Evolutionary conservation across 148 eudicot species (phyloP), one percentile per base, ranked within the genome.

Genomic region (Rhododendron vialii): DNA sequence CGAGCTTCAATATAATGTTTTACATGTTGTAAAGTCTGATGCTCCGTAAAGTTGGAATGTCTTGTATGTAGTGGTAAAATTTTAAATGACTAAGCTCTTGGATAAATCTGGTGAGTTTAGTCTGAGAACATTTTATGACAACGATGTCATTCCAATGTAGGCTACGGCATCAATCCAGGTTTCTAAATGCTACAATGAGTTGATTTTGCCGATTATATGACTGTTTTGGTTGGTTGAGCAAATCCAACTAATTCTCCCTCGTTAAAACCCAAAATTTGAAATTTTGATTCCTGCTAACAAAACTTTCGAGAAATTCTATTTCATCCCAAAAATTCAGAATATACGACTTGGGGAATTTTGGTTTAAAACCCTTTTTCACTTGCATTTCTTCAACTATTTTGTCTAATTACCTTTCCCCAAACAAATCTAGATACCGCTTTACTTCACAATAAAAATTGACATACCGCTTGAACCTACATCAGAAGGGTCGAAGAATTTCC

Each of bases 1-100:
- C 24, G 24, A 38, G 35, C 36, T 26, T 82, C 48, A 57, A 10
- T 30, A 57, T 8, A 61, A 65, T 86, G 43, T 75, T 5, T 36
- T 61, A 10, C 84, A 18, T 47, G 65, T 73, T 38, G 33, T 71
- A 30, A 47, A 84, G 48, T 43, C 77, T 76, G 88, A 69, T 77
- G 35, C 35, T 61, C 41, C 77, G 43, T 83, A 48, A 69, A 61
- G 24, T 59, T 45, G 24, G 36, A 30, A 35, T 20, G 12, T 57
- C 71, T 83, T 76, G 53, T 55, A 41, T 30, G 36, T 57, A 55
- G 51, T 0, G 26, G 47, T 47, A 51, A 8, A 41, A 6, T 41
- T 65, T 18, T 77, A 81, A 22, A 41, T 41, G 33, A n/a, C 67
- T 38, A 41, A 61, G 75, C 47, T 80, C 28, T 74, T 36, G 26